These are phyloP conservation scores for Grigorovia jiainica DNA, from an alignment of 805 yeast genomes.

Conservation along the genomic window DNA sequence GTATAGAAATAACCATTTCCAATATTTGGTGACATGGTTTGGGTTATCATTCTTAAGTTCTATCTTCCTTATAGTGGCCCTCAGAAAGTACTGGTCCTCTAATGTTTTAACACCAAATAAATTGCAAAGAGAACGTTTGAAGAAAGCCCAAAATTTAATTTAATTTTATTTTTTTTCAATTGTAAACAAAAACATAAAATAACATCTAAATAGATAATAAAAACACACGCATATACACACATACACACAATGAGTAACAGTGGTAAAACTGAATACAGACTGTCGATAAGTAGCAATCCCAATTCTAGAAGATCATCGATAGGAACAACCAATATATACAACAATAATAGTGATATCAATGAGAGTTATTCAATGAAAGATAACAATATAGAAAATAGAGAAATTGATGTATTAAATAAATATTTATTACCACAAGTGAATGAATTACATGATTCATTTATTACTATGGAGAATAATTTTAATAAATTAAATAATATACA, in stretches of 20 bases:
- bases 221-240: neutral
- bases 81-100: constrained; percentile 33
- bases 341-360: constrained; percentile 2
- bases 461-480: constrained; percentile 50
- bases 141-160: constrained; percentile 18
- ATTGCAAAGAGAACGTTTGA: constrained; percentile 6
- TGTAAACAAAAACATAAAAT: neutral
- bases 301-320: constrained; percentile 28
- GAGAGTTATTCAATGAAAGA: constrained; percentile 6
- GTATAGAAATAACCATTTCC: constrained; percentile 81
- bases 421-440: constrained; percentile 34
- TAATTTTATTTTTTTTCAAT: neutral
- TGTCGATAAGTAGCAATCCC: constrained; percentile 33
- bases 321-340: constrained; percentile 8
- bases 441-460: constrained; percentile 39
- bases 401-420: constrained; percentile 23
- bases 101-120: constrained; percentile 23
- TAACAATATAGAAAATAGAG: constrained; percentile 4
- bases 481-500: constrained; percentile 50
- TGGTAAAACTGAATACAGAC: constrained; percentile 27
- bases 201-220: neutral
- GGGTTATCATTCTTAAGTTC: constrained; percentile 71
- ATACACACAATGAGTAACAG: no score
- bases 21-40: constrained; percentile 91
- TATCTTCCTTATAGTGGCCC: constrained; percentile 47